Percentiles rank a stretch among this genome's conserved stretches.
Evolutionary conservation across 208 protist genomes (phyloP).

Genomic region (Leishmania major): DNA sequence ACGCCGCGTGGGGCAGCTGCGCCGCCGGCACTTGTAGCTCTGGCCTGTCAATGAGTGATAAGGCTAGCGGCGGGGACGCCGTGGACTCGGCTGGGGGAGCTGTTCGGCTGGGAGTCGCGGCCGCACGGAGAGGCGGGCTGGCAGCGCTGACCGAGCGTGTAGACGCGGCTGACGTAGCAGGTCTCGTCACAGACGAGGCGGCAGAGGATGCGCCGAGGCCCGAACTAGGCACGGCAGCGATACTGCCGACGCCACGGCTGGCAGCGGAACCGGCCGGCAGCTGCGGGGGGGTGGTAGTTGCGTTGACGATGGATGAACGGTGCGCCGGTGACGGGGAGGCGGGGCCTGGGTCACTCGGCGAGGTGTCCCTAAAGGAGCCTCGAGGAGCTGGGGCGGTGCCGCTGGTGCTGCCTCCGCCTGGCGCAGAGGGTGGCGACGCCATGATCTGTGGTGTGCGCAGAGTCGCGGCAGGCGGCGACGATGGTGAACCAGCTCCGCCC

Average conservation of each 20-base stretch:
- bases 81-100: background rate
- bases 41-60: conserved; percentile 1
- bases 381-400: conserved; percentile 1
- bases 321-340: background rate
- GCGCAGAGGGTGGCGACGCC: conserved; percentile 3
- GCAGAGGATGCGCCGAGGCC: conserved; percentile 1
- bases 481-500: background rate
- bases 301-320: background rate
- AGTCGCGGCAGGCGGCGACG: background rate
- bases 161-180: background rate
- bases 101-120: background rate
- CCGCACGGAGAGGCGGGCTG: conserved; percentile 3
- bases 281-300: background rate
- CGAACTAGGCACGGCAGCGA: background rate
- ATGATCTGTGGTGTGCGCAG: conserved; percentile 17
- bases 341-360: background rate
- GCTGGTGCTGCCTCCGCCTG: background rate
- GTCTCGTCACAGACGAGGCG: background rate
- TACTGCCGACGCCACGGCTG: background rate
- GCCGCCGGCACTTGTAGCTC: conserved; percentile 7
- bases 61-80: conserved; percentile 11
- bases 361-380: background rate
- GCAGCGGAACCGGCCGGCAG: background rate
- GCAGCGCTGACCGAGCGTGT: background rate
- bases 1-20: conserved; percentile 20